Percentiles rank a stretch among this genome's conserved stretches.
These are phyloP conservation scores for Calonectria pteridis DNA, from an alignment of 2,329 filamentous ascomycete genomes.

Conservation along the genomic window DNA sequence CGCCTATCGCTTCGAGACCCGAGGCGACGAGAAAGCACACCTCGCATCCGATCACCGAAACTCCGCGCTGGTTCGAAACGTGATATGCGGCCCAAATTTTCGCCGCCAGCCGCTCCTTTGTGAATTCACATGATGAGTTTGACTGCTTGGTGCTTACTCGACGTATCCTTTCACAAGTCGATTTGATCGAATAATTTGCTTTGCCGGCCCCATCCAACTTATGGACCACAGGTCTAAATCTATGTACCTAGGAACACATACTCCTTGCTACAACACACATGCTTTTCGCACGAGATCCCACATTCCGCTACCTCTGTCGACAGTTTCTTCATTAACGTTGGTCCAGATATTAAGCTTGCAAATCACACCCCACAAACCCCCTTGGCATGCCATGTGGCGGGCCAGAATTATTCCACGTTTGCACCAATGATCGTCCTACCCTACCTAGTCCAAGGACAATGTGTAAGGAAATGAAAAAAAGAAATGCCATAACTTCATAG, in stretches of 20 bases:
- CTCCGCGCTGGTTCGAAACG: neutral
- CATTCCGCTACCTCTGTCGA: neutral
- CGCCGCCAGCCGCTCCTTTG: neutral
- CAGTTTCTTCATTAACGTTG: neutral
- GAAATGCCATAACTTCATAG: slow-evolving; percentile 39
- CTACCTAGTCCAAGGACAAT: slow-evolving; percentile 10
- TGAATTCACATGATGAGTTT: neutral
- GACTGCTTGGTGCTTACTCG: neutral
- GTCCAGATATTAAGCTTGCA: neutral
- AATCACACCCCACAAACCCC: neutral
- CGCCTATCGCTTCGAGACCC: slow-evolving; percentile 25
- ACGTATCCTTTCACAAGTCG: neutral
- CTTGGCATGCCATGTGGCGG: slow-evolving; percentile 1
- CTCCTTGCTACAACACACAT: neutral
- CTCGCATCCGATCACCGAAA: slow-evolving; percentile 1
- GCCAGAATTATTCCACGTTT: neutral
- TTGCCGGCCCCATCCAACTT: neutral
- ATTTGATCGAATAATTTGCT: slow-evolving; percentile 1
- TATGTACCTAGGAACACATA: neutral
- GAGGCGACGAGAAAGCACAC: neutral
- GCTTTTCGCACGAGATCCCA: neutral
- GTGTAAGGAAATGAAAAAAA: slow-evolving; percentile 15
- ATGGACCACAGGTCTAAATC: neutral
- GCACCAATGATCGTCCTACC: neutral
- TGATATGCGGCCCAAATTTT: neutral